A percentile compares a stretch with the other conserved stretches of the same genome.
Conservation (phyloP, 1,139 yeast species). For the Diutina ranongensis region DNA sequence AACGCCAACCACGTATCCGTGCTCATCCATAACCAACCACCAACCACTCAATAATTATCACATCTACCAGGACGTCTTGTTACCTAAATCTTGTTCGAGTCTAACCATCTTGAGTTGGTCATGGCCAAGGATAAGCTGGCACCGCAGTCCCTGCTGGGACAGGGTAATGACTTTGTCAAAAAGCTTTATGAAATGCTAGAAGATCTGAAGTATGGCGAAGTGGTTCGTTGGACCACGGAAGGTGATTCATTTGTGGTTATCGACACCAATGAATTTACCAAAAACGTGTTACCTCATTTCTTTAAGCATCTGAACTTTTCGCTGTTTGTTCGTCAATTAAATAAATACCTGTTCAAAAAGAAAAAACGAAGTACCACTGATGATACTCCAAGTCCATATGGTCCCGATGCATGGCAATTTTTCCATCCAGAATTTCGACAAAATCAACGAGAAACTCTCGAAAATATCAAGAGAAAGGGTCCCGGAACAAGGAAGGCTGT, state of each 20-base stretch:
- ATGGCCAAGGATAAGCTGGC: constrained; percentile 1
- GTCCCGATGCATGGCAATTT: constrained; percentile 90
- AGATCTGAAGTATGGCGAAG: constrained; percentile 56
- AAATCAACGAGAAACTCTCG: constrained; percentile 60
- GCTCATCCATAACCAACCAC: background rate
- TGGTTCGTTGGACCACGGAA: constrained; percentile 71
- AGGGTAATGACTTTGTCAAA: constrained; percentile 55
- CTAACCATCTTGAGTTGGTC: background rate
- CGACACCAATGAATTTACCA: constrained; percentile 57
- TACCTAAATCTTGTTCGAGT: background rate
- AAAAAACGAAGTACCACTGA: constrained; percentile 40
- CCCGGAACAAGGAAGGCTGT: constrained; percentile 41
- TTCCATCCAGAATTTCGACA: constrained; percentile 78
- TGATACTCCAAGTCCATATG: constrained; percentile 45
- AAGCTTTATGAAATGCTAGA: constrained; percentile 77
- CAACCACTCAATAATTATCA: background rate
- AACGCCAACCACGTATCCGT: background rate
- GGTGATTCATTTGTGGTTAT: constrained; percentile 85
- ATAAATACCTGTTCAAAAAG: constrained; percentile 25
- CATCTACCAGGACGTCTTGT: background rate
- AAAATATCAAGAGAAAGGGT: constrained; percentile 70
- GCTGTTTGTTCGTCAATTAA: constrained; percentile 60
- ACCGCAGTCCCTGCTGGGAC: background rate
- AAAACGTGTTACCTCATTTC: constrained; percentile 33
- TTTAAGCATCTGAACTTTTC: constrained; percentile 85